Base-by-base conservation (phyloP, 1,284 basidiomycete genomes). In the Ceratobasidium sp. region DNA sequence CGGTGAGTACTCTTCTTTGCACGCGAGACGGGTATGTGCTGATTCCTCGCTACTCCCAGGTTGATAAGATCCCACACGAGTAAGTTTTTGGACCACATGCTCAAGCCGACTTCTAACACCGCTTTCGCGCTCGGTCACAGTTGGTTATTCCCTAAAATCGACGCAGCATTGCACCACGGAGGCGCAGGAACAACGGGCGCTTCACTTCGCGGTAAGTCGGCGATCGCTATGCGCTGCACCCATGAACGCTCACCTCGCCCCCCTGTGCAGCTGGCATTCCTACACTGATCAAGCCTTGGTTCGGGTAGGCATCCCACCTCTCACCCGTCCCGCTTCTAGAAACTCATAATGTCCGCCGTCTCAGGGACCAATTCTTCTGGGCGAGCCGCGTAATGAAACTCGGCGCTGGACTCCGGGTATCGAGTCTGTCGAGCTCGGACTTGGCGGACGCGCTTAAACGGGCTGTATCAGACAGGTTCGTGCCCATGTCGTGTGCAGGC, bases 61-160 rank as follows among this genome's bases (percentile, higher is more conserved):
- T 92, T 51, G 88, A 90, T 68, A 90, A 89, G 79, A 86, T 93
- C 3, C 92, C 92, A 6, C 93, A 95, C 81, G 90, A 89, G 82
- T 83, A 74, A 76, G 82, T 81, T 9, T 29, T 22, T 48, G 43
- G 31, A 14, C n/a, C 41, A 22, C 27, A 49, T 31, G 34, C 37
- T 48, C 14, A 73, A 74, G 54, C 13, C 41, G 14, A 24, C 31
- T 74, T 43, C 71, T 64, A 9, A 59, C 84, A 41, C 49, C 31
- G 56, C 58, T 53, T 63, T 75, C 41, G 48, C 56, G 24, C 39
- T 46, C 46, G n/a, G 34, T 37, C 71, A 29, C 51, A 83, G 82
- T 78, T 94, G 92, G 92, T 84, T 95, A 14, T 93, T 94, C 83
- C 89, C 90, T 0, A 85, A 86, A 76, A 84, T 93, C 72, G 85